Base-by-base conservation (phyloP, 768 basidiomycete genomes). In the Lentinus tigrinus region DNA sequence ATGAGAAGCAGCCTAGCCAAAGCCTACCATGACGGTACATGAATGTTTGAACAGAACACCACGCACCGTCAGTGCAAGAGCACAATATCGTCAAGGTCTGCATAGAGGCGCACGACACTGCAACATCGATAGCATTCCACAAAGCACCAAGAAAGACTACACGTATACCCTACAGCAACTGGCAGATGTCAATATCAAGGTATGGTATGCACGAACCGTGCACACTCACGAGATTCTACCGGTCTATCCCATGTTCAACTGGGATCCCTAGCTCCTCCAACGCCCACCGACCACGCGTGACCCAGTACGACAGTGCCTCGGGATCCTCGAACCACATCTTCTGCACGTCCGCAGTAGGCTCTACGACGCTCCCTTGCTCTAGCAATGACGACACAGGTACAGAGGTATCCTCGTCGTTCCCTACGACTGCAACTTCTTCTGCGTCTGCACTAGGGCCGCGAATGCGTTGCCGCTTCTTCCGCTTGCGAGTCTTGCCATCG, bases 311-410 rank as follows among this genome's bases (percentile, higher is more conserved):
- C 56, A 84, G 34, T 9, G 75, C 70, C 17, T 55, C 66, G 6
- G 69, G 55, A 31, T 84, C 71, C 46, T 82, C 77, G 60, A 84
- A 89, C 88, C 88, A 89, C 67, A 72, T 61, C 51, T 50, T 49
- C 58, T 52, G 49, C 27, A 16, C 16, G 13, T 24, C 54, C 17
- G 6, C 43, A 2, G 21, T 8, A 8, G 7, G 21, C 21, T 47
- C 52, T 24, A 39, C 37, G n/a, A n/a, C 37, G n/a, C 17, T 43
- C 21, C 27, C 39, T 21, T 51, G 52, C 26, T 60, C 57, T 28
- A 43, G 19, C 47, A 26, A 5, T 6, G 58, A 27, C 1, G 50
- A 5, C 13, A n/a, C 50, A 3, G 28, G 17, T 1, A 34, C 34
- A 2, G 34, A 31, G 4, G 64, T 57, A 11, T 53, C 55, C 23